Evolutionary conservation across 345 rosid genomes (phyloP), one percentile per base, ranked within the genome.

Genomic region (Arabis alpina): DNA sequence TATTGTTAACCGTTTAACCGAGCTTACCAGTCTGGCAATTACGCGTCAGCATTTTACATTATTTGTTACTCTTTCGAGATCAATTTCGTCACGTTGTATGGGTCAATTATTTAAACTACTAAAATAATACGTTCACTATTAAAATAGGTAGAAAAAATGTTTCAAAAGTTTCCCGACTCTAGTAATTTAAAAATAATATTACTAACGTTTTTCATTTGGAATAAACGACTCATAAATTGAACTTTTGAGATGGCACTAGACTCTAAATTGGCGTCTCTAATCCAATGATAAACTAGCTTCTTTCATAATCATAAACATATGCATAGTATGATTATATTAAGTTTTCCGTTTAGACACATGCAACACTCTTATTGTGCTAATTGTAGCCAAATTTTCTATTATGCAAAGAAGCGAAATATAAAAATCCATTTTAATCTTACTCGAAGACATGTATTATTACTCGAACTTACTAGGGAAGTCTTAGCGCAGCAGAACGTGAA

Each of bases 401-500:
- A 28, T 3, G 32, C 4, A 28, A 28, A 28, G 32, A 28, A 28
- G 32, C 32, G 4, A 28, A 28, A 28, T 0, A 28, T 28, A 28
- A 28, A 28, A 28, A 28, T 28, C 5, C 32, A 28, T 28, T 3
- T 2, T 28, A 19, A 2, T 27, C 5, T 53, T 28, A 37, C 42
- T 34, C 23, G 7, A 32, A 57, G 10, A 36, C 14, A 47, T 5
- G 15, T 23, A 43, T 61, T 16, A 54, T 61, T 16, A 54, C 0
- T 41, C 2, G 40, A 23, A 53, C 68, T 67, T 67, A 67, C 78
- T n/a, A 68, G 63, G 12, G 78, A 67, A 52, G 73, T 74, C 57
- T 74, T 74, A 53, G 56, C 64, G 8, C 73, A 74, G 58, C 78
- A 74, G 64, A 67, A 68, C 63, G 3, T 53, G 68, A 74, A 74